Evolutionary conservation across 768 basidiomycete species (phyloP).

Genomic region (Boletus rex-veris): DNA sequence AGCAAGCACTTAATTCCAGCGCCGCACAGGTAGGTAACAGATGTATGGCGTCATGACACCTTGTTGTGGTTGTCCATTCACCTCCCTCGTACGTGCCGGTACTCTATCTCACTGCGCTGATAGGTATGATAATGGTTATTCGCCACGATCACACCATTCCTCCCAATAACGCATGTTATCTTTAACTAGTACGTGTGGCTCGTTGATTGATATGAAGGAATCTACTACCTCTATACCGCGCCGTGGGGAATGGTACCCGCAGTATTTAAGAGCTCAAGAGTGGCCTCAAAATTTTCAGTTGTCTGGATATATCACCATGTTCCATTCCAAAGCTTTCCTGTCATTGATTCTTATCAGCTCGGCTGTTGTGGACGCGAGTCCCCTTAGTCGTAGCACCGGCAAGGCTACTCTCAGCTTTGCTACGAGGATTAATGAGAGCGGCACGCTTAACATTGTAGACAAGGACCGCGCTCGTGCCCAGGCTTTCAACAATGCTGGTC

Average conservation of each 20-base stretch:
- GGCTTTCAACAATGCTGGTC: slow-evolving; percentile 11
- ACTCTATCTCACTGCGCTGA: neutral
- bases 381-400: slow-evolving; percentile 5
- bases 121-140: neutral
- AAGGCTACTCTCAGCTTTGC: slow-evolving; percentile 15
- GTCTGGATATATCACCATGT: slow-evolving; percentile 8
- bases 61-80: neutral
- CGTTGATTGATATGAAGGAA: neutral
- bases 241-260: neutral
- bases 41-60: neutral
- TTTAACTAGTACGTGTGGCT: neutral
- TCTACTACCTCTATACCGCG: neutral
- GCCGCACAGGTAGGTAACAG: neutral
- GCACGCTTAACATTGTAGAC: slow-evolving; percentile 10
- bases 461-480: slow-evolving; percentile 3
- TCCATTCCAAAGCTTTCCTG: slow-evolving; percentile 12
- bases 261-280: neutral
- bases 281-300: neutral
- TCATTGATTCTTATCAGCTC: slow-evolving; percentile 12
- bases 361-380: slow-evolving; percentile 14
- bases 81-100: neutral
- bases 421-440: slow-evolving; percentile 12
- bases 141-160: neutral
- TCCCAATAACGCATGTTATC: neutral
- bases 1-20: neutral